Conservation (phyloP, 169 alveolate species). For the Plasmodium sp. region DNA sequence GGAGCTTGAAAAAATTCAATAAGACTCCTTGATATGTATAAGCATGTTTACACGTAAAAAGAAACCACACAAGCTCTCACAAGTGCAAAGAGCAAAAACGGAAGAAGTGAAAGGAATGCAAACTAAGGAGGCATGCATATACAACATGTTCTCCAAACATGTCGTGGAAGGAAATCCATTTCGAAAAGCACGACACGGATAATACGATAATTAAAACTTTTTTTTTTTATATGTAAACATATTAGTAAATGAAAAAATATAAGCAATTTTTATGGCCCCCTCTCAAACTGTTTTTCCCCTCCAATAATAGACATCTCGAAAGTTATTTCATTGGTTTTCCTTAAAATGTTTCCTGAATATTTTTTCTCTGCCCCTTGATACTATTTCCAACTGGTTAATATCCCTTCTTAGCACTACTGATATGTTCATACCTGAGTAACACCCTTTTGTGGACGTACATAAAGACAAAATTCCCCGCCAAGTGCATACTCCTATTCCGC, state of each 20-base stretch:
- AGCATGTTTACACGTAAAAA: slow-evolving; percentile 8
- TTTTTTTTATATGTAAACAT: background rate
- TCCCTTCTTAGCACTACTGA: background rate
- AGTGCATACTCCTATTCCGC: background rate
- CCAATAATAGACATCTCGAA: background rate
- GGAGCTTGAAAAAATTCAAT: background rate
- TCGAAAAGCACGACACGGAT: background rate
- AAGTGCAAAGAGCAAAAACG: background rate
- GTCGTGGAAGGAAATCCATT: background rate
- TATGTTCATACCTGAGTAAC: background rate
- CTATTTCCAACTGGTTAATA: background rate
- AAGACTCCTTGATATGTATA: background rate
- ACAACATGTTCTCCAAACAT: background rate
- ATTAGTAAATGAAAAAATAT: background rate
- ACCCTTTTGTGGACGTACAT: background rate
- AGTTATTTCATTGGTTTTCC: background rate
- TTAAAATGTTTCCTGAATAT: background rate
- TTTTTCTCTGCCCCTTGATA: background rate
- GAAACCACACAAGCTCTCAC: background rate
- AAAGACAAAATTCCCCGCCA: background rate
- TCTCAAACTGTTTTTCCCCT: background rate
- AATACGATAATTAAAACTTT: background rate
- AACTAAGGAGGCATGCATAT: background rate
- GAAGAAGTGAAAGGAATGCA: background rate
- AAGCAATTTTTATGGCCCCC: background rate